Conservation (phyloP, 805 yeast genomes). For the Pichia pseudocactophila region DNA sequence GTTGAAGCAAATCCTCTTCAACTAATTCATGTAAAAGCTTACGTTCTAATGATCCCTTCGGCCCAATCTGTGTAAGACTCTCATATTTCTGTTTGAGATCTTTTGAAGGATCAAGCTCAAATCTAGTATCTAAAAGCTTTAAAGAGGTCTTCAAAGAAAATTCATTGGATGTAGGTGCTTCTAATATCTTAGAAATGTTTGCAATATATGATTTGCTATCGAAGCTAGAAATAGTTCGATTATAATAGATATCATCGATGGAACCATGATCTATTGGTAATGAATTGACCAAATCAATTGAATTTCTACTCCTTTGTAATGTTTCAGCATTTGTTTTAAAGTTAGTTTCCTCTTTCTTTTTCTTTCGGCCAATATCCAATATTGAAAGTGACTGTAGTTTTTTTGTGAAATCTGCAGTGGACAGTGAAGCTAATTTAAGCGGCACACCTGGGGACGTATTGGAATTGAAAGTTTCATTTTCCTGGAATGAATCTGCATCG, state of each 20-base stretch:
- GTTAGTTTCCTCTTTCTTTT: background rate
- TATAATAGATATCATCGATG: background rate
- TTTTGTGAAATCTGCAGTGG: conserved; percentile 27
- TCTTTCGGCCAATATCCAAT: conserved; percentile 4
- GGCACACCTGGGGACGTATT: conserved; percentile 34
- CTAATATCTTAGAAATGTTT: conserved; percentile 8
- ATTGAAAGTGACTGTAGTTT: conserved; percentile 16
- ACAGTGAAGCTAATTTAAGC: conserved; percentile 29
- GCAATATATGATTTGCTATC: conserved; percentile 7
- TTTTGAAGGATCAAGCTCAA: conserved; percentile 6
- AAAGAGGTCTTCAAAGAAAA: conserved; percentile 26
- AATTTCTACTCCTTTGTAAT: conserved; percentile 6
- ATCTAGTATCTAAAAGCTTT: conserved; percentile 21
- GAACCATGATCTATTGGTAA: conserved; percentile 6
- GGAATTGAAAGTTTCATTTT: background rate
- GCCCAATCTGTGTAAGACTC: conserved; percentile 25
- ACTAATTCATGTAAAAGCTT: conserved; percentile 50
- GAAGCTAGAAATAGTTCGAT: background rate
- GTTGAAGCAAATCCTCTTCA: conserved; percentile 50
- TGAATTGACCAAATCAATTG: conserved; percentile 9
- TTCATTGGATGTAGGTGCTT: conserved; percentile 29
- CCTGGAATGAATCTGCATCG: conserved; percentile 15
- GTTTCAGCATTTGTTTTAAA: conserved; percentile 3
- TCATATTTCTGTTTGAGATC: conserved; percentile 11
- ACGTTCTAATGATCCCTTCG: conserved; percentile 48